Base-by-base conservation (phyloP, 208 protist genomes). In the Crithidia bombi region DNA sequence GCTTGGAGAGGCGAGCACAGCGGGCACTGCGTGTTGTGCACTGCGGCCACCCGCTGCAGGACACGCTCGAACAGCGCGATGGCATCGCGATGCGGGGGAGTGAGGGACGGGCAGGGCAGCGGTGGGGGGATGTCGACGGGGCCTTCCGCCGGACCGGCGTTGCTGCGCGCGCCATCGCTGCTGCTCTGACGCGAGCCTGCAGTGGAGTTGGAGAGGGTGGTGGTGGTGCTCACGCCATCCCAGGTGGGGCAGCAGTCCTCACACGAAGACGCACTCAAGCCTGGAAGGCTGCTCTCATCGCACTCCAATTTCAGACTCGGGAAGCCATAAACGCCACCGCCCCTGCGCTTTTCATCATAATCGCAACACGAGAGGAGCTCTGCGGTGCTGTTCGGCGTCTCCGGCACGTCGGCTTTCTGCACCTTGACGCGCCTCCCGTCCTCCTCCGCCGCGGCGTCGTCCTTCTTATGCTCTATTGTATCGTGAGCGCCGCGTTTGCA, bases 1-100 rank as follows among this genome's bases (percentile, higher is more conserved):
- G 56, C 55, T 17, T 0, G 66, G 17, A 21, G 12, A 28, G 66
- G 66, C 1, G 66, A 72, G 56, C 66, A 72, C 38, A 72, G 35
- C n/a, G 66, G 66, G 33, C 66, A 72, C 28, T 32, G 12, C 9
- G 36, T 63, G 21, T 21, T 28, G 32, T 65, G 67, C 36, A 21
- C 46, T 14, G 32, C 38, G 0, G 21, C 46, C 33, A 65, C 67
- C 6, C 57, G 47, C 23, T 19, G 4, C 26, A 65, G 47, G 21
- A 65, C 6, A 12, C 15, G 21, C 23, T 35, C 46, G 28, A 65
- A 65, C 3, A 73, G 19, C 12, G 10, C 43, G 21, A 73, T 25
- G 9, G 55, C 55, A 5, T 52, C 55, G 26, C 25, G 36, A 33
- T 71, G 44, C 21, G 43, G 14, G 30, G 54, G 10, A 26, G 5